phyloP scores from a whole-genome alignment of 495 filamentous ascomycete genomes.

The Hypoxylon rickii region DNA sequence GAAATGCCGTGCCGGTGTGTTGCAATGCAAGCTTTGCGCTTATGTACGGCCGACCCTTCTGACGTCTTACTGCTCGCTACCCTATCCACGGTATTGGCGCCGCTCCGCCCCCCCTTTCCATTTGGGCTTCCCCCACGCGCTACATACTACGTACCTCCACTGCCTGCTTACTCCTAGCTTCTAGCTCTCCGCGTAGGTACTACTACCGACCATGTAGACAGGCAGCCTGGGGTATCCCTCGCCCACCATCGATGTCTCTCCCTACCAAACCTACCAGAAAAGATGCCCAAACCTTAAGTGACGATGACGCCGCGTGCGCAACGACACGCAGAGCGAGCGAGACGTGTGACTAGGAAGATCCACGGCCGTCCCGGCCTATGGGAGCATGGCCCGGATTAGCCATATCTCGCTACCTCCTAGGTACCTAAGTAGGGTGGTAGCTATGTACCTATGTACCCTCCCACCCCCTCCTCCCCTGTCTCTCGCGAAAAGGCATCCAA shows the following conservation, averaged over 20 bases:
- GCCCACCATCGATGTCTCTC: not conserved
- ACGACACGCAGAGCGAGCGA: conserved; percentile 6
- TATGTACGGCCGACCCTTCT: conserved; percentile 7
- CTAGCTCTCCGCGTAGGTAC: no score
- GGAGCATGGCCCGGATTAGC: not conserved
- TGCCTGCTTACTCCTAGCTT: not conserved
- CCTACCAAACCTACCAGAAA: not conserved
- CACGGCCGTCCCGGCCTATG: conserved; percentile 5
- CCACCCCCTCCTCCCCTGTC: no score
- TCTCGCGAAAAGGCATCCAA: no score
- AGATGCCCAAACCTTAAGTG: not conserved
- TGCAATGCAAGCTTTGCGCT: conserved; percentile 6
- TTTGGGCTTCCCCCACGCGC: not conserved
- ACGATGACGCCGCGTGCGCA: conserved; percentile 15
- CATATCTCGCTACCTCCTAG: no score
- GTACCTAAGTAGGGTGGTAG: no score
- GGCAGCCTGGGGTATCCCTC: no score
- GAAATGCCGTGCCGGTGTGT: conserved; percentile 8
- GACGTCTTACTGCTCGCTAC: conserved; percentile 21
- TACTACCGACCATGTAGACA: no score
- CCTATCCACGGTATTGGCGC: conserved; percentile 29
- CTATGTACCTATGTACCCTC: not conserved
- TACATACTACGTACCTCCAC: not conserved
- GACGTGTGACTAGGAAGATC: conserved; percentile 10
- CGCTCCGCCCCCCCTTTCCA: not conserved